A percentile compares a stretch with the other conserved stretches of the same genome.
Conservation (phyloP, 768 basidiomycete genomes). For the Lanmaoa pseudosensibilis region DNA sequence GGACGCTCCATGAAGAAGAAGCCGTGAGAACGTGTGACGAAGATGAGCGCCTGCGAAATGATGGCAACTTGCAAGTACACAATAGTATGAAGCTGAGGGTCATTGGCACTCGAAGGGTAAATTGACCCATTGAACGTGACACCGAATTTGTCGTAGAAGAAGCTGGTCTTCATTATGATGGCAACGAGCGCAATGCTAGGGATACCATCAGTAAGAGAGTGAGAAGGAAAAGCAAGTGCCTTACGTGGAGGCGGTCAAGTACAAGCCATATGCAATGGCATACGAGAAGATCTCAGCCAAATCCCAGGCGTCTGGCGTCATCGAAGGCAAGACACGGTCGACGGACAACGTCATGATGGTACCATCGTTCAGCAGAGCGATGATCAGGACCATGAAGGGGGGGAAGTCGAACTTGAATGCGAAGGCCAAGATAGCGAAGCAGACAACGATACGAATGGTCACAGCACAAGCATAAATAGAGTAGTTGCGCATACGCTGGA, state of each 20-base stretch:
- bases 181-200: conserved; percentile 71
- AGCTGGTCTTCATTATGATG: conserved; percentile 81
- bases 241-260: conserved; percentile 89
- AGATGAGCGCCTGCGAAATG: conserved; percentile 97
- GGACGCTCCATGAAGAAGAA: conserved; percentile 98
- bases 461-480: conserved; percentile 96
- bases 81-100: conserved; percentile 81
- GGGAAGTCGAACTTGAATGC: conserved; percentile 98
- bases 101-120: conserved; percentile 44
- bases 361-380: conserved; percentile 95
- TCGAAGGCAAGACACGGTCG: conserved; percentile 92
- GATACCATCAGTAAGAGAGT: conserved; percentile 9
- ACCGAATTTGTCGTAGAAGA: conserved; percentile 87
- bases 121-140: conserved; percentile 49
- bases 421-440: conserved; percentile 94
- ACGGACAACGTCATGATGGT: conserved; percentile 99
- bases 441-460: conserved; percentile 98
- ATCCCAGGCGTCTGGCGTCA: conserved; percentile 94
- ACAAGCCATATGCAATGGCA: conserved; percentile 93
- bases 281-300: conserved; percentile 94
- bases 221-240: conserved; percentile 28
- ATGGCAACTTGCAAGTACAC: conserved; percentile 97
- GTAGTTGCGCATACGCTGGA: conserved; percentile 99
- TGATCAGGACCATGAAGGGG: conserved; percentile 99
- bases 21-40: conserved; percentile 90